Evolutionary conservation across 495 filamentous ascomycete genomes (phyloP).

Genomic region (Hyaloscypha bicolor): DNA sequence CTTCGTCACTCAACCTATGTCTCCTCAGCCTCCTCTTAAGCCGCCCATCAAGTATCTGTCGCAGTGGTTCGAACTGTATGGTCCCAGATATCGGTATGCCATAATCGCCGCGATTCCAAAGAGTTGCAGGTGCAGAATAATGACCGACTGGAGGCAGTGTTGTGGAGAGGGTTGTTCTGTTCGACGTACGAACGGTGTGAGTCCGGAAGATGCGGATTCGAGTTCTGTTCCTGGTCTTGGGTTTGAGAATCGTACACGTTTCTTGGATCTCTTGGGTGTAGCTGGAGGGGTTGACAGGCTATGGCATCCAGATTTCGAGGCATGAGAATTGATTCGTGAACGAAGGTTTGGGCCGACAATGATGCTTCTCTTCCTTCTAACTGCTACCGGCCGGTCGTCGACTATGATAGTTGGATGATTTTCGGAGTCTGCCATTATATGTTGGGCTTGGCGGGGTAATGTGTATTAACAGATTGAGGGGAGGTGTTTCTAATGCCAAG

Average conservation of each 20-base stretch:
- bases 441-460: neutral
- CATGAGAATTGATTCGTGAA: too few relatives aligned
- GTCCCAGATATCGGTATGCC: slow-evolving; percentile 29
- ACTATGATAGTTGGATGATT: neutral
- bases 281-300: slow-evolving; percentile 21
- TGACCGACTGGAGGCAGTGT: slow-evolving; percentile 45
- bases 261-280: slow-evolving; percentile 42
- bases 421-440: neutral
- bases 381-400: neutral
- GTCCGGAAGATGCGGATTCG: slow-evolving; percentile 52
- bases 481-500: too few relatives aligned
- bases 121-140: slow-evolving; percentile 37
- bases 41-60: slow-evolving; percentile 64
- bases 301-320: neutral
- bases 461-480: neutral
- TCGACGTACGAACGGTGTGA: slow-evolving; percentile 66
- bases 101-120: slow-evolving; percentile 14
- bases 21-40: slow-evolving; percentile 68
- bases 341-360: neutral
- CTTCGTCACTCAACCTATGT: slow-evolving; percentile 71
- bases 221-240: slow-evolving; percentile 50
- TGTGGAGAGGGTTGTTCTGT: slow-evolving; percentile 49
- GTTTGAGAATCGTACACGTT: slow-evolving; percentile 71
- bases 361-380: neutral
- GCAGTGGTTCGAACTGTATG: slow-evolving; percentile 63